Base-by-base conservation (phyloP, 1,139 yeast species). In the Neolecta irregularis region DNA sequence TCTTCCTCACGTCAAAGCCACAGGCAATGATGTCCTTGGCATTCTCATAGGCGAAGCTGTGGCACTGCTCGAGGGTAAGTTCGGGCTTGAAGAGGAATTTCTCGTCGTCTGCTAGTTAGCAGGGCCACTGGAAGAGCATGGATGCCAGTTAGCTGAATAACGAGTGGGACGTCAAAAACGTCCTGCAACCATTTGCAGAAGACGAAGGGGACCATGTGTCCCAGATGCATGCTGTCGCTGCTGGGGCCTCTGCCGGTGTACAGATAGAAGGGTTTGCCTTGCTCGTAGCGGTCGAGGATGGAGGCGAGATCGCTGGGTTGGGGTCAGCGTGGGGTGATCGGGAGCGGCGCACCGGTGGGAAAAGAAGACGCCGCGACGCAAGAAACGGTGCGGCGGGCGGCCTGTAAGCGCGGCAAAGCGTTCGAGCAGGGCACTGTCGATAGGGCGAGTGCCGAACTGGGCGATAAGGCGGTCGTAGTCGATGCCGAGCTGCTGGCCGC, bases 171-270 rank as follows among this genome's bases (percentile, higher is more conserved):
- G 53, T 88, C 96, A 55, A 91, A 88, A 3, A 85, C 98, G 34
- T 85, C 95, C 58, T 91, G 99, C 50, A 91, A 66, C 98, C 98
- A 91, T 58, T 83, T 83, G 41, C 98, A 88, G 63, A 91, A 91
- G 26, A 78, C 57, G 53, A 91, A 91, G 8, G 99, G 99, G 43
- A 85, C 69, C 85, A 88, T 75, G 57, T 91, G 99, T 33, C 98
- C 99, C 61, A 91, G 65, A 56, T 91, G 99, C 81, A 91, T 76
- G 17, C 92, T 76, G 48, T 77, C 94, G 30, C 88, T 73, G 3
- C 93, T 79, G 32, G 99, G 98, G 2, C 99, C 99, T 57, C 99
- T 73, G 33, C 99, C 99, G 18, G 99, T 91, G 57, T 91, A 91
- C 47, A 91, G 62, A 62, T 85, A 91, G 57, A 91, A 91, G 26